These are phyloP conservation scores for Oryza officinalis DNA, from an alignment of 176 grass and related monocot genomes.

Conservation along the genomic window DNA sequence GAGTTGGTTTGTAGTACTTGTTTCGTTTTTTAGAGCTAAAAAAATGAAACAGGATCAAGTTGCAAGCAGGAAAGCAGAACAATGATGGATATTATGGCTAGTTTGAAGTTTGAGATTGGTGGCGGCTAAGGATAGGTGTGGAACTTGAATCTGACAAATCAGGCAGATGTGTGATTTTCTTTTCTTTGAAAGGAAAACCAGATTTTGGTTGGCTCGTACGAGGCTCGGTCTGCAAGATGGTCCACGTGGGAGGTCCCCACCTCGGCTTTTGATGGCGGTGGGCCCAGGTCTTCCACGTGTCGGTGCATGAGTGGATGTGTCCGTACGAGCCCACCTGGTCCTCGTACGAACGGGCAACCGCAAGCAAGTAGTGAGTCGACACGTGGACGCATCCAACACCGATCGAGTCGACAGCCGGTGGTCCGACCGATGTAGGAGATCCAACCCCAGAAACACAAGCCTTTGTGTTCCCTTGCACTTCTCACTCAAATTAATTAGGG, in stretches of 20 bases:
- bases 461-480: no score
- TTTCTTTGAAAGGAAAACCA: not conserved
- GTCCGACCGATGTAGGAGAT: no score
- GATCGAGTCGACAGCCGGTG: not conserved
- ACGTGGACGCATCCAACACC: no score
- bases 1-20: not conserved
- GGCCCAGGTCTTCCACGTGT: not conserved
- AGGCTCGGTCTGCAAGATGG: not conserved
- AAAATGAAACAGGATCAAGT: not conserved
- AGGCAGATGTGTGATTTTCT: not conserved
- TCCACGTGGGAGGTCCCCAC: not conserved
- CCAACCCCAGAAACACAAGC: no score
- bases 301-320: not conserved
- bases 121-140: not conserved
- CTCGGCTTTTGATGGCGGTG: not conserved
- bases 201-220: not conserved
- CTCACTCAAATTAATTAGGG: no score
- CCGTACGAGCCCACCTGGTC: not conserved
- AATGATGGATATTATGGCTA: no score
- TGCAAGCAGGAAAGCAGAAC: not conserved
- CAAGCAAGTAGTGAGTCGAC: not conserved
- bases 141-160: no score
- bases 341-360: not conserved
- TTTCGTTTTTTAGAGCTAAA: not conserved
- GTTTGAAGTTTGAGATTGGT: no score